Evolutionary conservation across 805 yeast genomes (phyloP).

Genomic region (Isabelozyma heimii): DNA sequence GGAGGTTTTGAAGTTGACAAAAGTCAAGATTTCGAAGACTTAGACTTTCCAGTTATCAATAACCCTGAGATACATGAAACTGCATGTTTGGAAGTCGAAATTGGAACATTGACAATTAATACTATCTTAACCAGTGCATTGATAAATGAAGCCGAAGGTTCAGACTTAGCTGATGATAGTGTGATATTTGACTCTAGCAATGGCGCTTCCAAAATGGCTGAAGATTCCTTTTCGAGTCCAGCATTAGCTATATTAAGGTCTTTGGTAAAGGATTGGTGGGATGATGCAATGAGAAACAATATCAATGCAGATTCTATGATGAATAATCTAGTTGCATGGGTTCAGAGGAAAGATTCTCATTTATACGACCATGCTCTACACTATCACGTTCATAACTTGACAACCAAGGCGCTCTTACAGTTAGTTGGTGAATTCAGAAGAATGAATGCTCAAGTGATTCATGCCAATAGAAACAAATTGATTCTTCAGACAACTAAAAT

Average conservation of each 20-base stretch:
- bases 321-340: conserved; percentile 82
- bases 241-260: conserved; percentile 69
- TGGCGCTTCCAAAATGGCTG: conserved; percentile 58
- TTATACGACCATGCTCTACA: conserved; percentile 77
- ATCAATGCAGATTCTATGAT: conserved; percentile 79
- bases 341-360: conserved; percentile 67
- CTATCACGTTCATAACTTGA: conserved; percentile 83
- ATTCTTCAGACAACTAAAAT: conserved; percentile 71
- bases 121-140: conserved; percentile 82
- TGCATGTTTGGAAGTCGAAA: conserved; percentile 73
- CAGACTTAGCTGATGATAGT: conserved; percentile 59
- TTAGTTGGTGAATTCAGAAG: conserved; percentile 73
- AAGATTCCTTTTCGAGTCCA: conserved; percentile 77
- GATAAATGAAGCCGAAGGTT: conserved; percentile 85
- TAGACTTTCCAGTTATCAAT: conserved; percentile 70
- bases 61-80: conserved; percentile 76
- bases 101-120: conserved; percentile 79
- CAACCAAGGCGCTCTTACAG: conserved; percentile 79
- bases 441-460: conserved; percentile 76
- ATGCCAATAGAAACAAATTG: conserved; percentile 75
- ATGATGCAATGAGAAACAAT: conserved; percentile 69
- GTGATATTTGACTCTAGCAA: conserved; percentile 31
- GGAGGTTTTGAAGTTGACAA: conserved; percentile 77
- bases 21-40: conserved; percentile 50
- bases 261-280: conserved; percentile 92